phyloP scores from a whole-genome alignment of 2,329 filamentous ascomycete genomes.

The Fusarium camptoceras region DNA sequence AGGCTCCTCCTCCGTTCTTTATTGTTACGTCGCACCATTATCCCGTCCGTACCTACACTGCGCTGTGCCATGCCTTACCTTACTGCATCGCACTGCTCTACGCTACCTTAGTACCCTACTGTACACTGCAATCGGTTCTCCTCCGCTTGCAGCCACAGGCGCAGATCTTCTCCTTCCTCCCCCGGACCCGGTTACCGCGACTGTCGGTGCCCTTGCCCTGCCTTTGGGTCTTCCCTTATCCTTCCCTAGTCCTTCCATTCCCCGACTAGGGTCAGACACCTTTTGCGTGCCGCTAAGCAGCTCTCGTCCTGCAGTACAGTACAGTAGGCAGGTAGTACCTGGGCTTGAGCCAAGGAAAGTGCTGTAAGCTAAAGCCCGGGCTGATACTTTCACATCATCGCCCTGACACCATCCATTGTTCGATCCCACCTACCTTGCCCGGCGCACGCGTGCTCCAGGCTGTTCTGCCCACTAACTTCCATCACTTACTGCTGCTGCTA shows the following conservation, averaged over 20 bases:
- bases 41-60: neutral
- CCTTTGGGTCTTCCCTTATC: conserved; percentile 37
- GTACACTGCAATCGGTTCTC: conserved; percentile 31
- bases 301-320: conserved; percentile 32
- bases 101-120: conserved; percentile 12
- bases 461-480: neutral
- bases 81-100: conserved; percentile 1
- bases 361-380: conserved; percentile 37
- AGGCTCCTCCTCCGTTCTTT: neutral
- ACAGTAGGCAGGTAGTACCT: conserved; percentile 30
- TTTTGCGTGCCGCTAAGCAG: conserved; percentile 41
- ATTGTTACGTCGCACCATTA: conserved; percentile 33
- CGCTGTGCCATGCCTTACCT: neutral
- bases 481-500: neutral
- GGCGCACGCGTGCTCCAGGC: conserved; percentile 39
- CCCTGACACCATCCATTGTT: conserved; percentile 44
- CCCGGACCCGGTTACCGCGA: conserved; percentile 42
- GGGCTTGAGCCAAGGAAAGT: conserved; percentile 18
- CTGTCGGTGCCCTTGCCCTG: conserved; percentile 37
- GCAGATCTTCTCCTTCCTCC: conserved; percentile 42
- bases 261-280: conserved; percentile 39
- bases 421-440: conserved; percentile 2
- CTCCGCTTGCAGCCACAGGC: conserved; percentile 44
- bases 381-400: conserved; percentile 38
- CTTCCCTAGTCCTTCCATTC: conserved; percentile 42